Evolutionary conservation across 2,329 filamentous ascomycete species (phyloP).

Genomic region (Bipolaris oryzae): DNA sequence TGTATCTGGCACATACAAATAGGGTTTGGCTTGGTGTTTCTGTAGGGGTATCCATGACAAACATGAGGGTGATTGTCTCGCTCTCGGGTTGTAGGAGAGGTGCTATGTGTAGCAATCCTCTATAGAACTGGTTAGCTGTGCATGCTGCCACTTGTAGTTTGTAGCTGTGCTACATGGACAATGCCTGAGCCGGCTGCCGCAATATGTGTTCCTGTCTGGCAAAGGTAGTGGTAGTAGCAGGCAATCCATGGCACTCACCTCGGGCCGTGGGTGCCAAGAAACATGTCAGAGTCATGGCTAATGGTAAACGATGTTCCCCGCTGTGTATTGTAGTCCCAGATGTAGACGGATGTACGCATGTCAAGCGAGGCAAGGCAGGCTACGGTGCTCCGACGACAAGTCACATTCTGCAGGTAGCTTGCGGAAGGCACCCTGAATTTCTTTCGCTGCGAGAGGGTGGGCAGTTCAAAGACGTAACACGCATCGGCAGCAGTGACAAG

Average conservation of each 20-base stretch:
- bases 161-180: not conserved
- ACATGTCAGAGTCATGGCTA: not conserved
- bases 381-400: constrained; percentile 30
- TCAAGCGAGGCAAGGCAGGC: constrained; percentile 24
- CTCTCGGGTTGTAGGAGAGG: constrained; percentile 20
- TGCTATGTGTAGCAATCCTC: not conserved
- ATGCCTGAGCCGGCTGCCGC: no score
- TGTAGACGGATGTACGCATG: constrained; percentile 23
- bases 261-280: not conserved
- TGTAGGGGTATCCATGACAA: constrained; percentile 1
- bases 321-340: constrained; percentile 39
- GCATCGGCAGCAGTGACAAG: constrained; percentile 19
- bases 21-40: not conserved
- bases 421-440: constrained; percentile 29
- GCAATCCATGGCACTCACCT: constrained; percentile 2
- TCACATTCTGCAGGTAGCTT: constrained; percentile 8
- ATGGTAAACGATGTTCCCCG: constrained; percentile 31
- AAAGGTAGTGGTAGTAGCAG: not conserved
- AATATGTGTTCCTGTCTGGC: no score
- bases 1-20: constrained; percentile 15
- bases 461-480: constrained; percentile 33
- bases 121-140: constrained; percentile 5
- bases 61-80: constrained; percentile 18
- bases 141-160: not conserved
- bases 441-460: constrained; percentile 13